A percentile compares a stretch with the other conserved stretches of the same genome.
Evolutionary conservation across 129 eudicot species (phyloP).

Genomic region (Centella asiatica): DNA sequence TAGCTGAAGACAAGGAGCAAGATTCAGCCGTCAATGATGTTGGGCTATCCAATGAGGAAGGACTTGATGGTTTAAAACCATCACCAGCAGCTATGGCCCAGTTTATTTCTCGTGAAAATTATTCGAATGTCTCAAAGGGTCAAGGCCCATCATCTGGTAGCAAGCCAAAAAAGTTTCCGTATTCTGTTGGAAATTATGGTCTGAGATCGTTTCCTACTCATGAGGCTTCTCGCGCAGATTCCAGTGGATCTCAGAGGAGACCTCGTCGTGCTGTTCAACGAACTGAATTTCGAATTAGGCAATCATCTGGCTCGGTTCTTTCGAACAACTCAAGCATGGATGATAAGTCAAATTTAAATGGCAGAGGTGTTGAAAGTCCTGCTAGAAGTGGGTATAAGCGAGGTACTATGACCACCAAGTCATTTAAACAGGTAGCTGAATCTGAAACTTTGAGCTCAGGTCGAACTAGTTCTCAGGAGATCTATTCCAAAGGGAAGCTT

Average conservation of each 20-base stretch:
- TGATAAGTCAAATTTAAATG: constrained; percentile 34
- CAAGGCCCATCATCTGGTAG: constrained; percentile 31
- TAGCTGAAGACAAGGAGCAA: constrained; percentile 21
- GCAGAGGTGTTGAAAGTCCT: constrained; percentile 24
- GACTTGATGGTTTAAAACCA: constrained; percentile 26
- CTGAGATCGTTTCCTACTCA: constrained; percentile 36
- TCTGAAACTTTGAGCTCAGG: constrained; percentile 27
- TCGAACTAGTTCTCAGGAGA: constrained; percentile 27
- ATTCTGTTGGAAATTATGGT: constrained; percentile 40
- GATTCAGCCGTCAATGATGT: constrained; percentile 12
- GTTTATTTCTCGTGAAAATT: constrained; percentile 31
- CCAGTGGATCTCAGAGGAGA: constrained; percentile 54
- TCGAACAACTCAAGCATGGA: constrained; percentile 27
- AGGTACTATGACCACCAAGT: constrained; percentile 25
- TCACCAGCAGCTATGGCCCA: constrained; percentile 22
- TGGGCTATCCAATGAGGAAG: constrained; percentile 17
- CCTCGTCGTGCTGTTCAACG: constrained; percentile 58
- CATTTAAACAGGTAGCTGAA: constrained; percentile 34
- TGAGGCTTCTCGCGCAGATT: constrained; percentile 27
- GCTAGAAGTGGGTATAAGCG: constrained; percentile 52
- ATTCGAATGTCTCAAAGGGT: constrained; percentile 31
- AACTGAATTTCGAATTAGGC: constrained; percentile 71
- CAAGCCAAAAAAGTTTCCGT: constrained; percentile 45
- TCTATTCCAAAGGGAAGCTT: constrained; percentile 27
- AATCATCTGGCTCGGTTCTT: constrained; percentile 17